Evolutionary conservation across 2,329 filamentous ascomycete species (phyloP), one percentile per base, ranked within the genome.

Genomic region (Sclerotinia minor): DNA sequence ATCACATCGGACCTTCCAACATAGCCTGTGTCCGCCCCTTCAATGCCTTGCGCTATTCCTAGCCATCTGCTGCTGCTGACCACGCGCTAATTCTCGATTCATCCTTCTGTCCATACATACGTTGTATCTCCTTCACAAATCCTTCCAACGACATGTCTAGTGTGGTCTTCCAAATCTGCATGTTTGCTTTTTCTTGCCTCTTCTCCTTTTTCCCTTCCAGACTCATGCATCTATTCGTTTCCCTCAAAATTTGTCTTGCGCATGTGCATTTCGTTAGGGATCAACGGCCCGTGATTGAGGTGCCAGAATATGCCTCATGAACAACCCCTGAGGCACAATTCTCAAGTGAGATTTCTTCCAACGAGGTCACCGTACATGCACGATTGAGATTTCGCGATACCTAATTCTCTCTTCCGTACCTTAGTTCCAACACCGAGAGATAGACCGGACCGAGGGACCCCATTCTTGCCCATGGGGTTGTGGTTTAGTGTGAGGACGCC

Each of bases 1-100:
- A 60, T 60, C 13, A 21, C 44, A 60, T 60, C 58, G 58, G 44
- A 35, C 58, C 58, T 24, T 24, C 35, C 58, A 49, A 60, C 29
- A 60, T 35, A 35, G 58, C 58, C 54, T 57, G n/a, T 15, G 19
- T 21, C 41, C 24, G 13, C 19, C 38, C 9, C 35, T 15, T 45
- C 55, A 54, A 19, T 29, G 19, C 32, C 53, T 35, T 29, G 53
- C 29, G 53, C 53, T 29, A 55, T 55, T 55, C 0, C 53, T 21
- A 55, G 29, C 53, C 29, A 55, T 29, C 52, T 21, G 52, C 8
- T 54, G 2, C 11, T 26, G 26, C 9, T 24, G 53, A 55, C 29
- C 53, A 24, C 29, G 53, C 53, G 53, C 53, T 55, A 55, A 54
- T 11, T 38, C 13, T 32, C 3, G 21, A n/a, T 55, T n/a, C 21